Percentiles rank a stretch among this genome's conserved stretches.
These are phyloP conservation scores for Rosellinia necatrix DNA, from an alignment of 2,329 filamentous ascomycete genomes.

Conservation along the genomic window DNA sequence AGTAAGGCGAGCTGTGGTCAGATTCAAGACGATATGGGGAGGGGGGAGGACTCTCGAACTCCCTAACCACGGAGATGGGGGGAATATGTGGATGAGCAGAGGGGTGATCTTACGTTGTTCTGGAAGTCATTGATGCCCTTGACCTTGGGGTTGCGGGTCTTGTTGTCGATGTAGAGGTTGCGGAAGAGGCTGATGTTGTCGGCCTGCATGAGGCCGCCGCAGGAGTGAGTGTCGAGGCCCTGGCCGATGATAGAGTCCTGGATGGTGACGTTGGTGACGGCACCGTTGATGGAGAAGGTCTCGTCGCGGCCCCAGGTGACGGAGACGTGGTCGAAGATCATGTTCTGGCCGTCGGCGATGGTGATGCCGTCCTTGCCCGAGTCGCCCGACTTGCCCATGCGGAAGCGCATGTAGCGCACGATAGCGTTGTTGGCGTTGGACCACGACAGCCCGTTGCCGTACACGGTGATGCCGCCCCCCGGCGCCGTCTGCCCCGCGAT, in stretches of 20 bases:
- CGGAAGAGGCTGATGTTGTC: constrained; percentile 55
- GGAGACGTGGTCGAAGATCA: constrained; percentile 62
- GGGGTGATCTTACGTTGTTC: constrained; percentile 42
- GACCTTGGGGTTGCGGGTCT: constrained; percentile 61
- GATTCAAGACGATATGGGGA: too few species aligned
- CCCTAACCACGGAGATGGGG: too few species aligned
- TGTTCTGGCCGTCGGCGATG: constrained; percentile 56
- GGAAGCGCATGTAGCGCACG: constrained; percentile 59
- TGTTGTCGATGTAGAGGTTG: constrained; percentile 62
- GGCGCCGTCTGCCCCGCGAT: constrained; percentile 57
- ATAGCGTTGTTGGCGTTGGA: constrained; percentile 58
- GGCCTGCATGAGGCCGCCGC: constrained; percentile 56
- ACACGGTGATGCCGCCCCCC: constrained; percentile 54
- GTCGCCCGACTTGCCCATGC: constrained; percentile 55
- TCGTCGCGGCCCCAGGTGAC: constrained; percentile 61
- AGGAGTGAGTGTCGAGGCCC: constrained; percentile 57
- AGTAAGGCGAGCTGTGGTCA: too few species aligned
- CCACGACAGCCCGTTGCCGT: constrained; percentile 59
- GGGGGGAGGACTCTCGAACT: too few species aligned
- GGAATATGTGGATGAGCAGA: too few species aligned
- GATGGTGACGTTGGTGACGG: constrained; percentile 54
- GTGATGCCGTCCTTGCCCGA: constrained; percentile 58
- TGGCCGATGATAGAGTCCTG: constrained; percentile 59
- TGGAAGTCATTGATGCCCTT: constrained; percentile 61
- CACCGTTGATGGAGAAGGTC: constrained; percentile 57